phyloP scores from a whole-genome alignment of 176 grass and related monocot species.

The Tillandsia fasciculata region DNA sequence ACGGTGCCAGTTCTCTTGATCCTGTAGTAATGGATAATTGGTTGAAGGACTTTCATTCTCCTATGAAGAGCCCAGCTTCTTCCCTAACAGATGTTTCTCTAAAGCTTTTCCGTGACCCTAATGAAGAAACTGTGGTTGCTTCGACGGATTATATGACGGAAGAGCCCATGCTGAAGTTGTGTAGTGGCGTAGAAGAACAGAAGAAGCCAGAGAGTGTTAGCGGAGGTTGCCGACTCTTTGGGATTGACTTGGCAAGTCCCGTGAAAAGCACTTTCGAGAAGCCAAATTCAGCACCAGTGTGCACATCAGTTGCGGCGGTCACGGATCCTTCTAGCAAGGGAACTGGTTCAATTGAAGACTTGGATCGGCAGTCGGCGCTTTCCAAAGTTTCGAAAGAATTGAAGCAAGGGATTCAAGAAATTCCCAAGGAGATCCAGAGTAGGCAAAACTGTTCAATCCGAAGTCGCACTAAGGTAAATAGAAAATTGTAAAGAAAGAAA shows the following conservation, averaged over 20 bases:
- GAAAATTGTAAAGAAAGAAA: not conserved
- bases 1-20: not conserved
- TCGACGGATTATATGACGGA: slow-evolving; percentile 17
- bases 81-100: slow-evolving; percentile 20
- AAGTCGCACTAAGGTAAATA: slow-evolving; percentile 33
- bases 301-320: not conserved
- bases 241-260: slow-evolving; percentile 38
- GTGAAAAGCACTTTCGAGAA: slow-evolving; percentile 13
- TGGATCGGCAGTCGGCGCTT: slow-evolving; percentile 29
- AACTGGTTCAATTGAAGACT: slow-evolving; percentile 33
- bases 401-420: slow-evolving; percentile 20
- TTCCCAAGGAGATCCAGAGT: slow-evolving; percentile 48
- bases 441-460: slow-evolving; percentile 22
- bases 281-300: not conserved
- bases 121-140: slow-evolving; percentile 13
- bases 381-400: slow-evolving; percentile 34
- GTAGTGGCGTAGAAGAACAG: slow-evolving; percentile 17
- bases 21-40: slow-evolving; percentile 15
- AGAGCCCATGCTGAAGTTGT: slow-evolving; percentile 19
- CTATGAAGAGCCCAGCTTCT: slow-evolving; percentile 20
- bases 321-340: not conserved
- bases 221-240: slow-evolving; percentile 40
- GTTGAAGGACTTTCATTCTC: slow-evolving; percentile 24
- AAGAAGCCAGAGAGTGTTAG: slow-evolving; percentile 17
- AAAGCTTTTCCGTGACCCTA: slow-evolving; percentile 13